A percentile compares a stretch with the other conserved stretches of the same genome.
These are phyloP conservation scores for Noccaea bulbosa DNA, from an alignment of 345 rosid genomes.

Conservation along the genomic window DNA sequence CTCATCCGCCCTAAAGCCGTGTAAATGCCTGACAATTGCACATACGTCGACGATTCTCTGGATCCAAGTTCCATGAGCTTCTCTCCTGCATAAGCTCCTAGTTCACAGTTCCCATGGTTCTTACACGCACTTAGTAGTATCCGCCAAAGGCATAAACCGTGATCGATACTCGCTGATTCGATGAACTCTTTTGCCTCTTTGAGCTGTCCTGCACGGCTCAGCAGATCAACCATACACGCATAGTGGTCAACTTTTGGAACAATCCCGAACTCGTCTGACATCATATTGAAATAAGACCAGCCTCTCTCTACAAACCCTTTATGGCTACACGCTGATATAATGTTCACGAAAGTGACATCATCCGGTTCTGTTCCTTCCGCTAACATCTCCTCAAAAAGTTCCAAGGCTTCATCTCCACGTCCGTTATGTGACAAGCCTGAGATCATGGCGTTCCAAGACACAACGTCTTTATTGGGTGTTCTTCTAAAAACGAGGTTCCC, in stretches of 20 bases:
- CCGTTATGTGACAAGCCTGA: conserved; percentile 61
- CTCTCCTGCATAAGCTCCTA: conserved; percentile 81
- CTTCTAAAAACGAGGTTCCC: conserved; percentile 58
- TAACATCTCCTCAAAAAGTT: conserved; percentile 63
- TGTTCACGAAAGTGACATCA: conserved; percentile 62
- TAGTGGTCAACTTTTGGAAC: conserved; percentile 69
- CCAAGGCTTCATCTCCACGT: conserved; percentile 52
- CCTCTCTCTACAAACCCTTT: conserved; percentile 74
- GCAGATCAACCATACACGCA: conserved; percentile 82
- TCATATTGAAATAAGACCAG: conserved; percentile 57
- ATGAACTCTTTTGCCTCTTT: conserved; percentile 73
- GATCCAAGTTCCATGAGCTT: conserved; percentile 72
- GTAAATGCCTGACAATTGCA: conserved; percentile 59
- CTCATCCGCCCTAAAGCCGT: conserved; percentile 54
- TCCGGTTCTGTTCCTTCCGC: conserved; percentile 61
- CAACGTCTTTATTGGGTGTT: conserved; percentile 56
- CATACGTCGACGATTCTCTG: conserved; percentile 71
- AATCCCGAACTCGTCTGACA: conserved; percentile 54
- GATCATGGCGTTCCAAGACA: conserved; percentile 67
- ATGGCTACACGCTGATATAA: conserved; percentile 78
- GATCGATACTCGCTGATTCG: conserved; percentile 65
- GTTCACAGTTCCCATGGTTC: conserved; percentile 60
- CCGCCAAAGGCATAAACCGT: conserved; percentile 69
- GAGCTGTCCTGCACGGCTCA: conserved; percentile 76
- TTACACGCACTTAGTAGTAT: conserved; percentile 68